Evolutionary conservation across 164 flowering plant species (phyloP).

Genomic region (Umbellularia californica): DNA sequence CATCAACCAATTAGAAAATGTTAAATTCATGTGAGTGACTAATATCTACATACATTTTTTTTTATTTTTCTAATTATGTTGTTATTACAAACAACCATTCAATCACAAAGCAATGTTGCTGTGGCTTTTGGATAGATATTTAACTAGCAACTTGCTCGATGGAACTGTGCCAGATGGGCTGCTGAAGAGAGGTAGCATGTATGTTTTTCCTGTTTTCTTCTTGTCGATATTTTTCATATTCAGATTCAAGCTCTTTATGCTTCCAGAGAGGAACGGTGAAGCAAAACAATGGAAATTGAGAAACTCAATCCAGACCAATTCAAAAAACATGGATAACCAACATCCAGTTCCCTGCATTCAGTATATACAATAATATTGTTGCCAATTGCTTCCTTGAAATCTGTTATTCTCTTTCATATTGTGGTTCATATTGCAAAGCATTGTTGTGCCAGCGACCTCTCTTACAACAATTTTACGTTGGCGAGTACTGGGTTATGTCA

Average conservation of each 20-base stretch:
- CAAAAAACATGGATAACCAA: no score
- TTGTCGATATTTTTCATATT: not conserved
- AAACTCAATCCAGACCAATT: no score
- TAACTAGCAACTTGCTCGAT: conserved; percentile 46
- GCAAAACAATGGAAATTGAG: not conserved
- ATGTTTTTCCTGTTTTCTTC: conserved; percentile 21
- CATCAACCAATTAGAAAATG: conserved; percentile 14
- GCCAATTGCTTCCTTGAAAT: not conserved
- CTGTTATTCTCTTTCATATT: not conserved
- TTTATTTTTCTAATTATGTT: not conserved
- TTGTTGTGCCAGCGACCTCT: conserved; percentile 55
- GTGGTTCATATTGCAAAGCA: not conserved
- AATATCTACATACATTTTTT: not conserved
- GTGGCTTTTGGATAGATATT: conserved; percentile 28
- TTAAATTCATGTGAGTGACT: conserved; percentile 41
- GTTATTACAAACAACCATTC: not conserved
- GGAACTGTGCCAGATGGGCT: conserved; percentile 49
- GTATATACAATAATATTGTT: no score
- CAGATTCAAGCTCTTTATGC: not conserved
- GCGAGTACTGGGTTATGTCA: conserved; percentile 42
- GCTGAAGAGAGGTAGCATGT: conserved; percentile 43
- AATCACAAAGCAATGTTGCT: not conserved
- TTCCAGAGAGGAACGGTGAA: not conserved
- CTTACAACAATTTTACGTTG: conserved; percentile 68
- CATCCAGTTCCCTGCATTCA: no score